Evolutionary conservation across 768 basidiomycete genomes (phyloP), one percentile per base, ranked within the genome.

Genomic region (Hypsizygus marmoreus): DNA sequence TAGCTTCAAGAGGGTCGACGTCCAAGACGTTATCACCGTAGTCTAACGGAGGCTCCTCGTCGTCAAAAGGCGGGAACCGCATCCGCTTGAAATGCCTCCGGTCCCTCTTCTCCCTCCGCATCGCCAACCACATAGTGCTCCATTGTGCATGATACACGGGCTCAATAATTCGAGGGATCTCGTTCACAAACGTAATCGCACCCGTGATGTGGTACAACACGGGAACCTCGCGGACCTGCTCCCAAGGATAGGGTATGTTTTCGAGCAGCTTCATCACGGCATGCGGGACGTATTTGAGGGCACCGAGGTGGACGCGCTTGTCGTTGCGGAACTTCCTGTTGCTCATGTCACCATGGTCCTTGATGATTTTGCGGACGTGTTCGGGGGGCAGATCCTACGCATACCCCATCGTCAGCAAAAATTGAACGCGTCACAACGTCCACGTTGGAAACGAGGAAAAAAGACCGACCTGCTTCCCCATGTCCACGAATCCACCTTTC

Each of bases 121-220:
- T 99, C 9, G 97, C 95, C 35, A 99, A 75, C 97, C 97, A 99
- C 97, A 99, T 99, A 4, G 91, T 90, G 63, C 92, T 95, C 97
- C 97, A 99, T 61, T 98, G 97, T 1, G 97, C 93, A 65, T 99
- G 97, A 68, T 97, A 98, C 8, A 99, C 82, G 5, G 97, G 97
- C 65, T 98, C 97, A 51, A 98, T 89, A 56, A 99, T 83, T 36
- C 92, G 87, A 32, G 97, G 97, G 29, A 97, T 88, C 67, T 98
- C 94, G 71, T 97, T 98, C 56, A 99, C 97, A 60, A 99, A 99
- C 2, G 97, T 98, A 69, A 99, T 99, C 30, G 97, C 97, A 53
- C 97, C 97, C 7, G 97, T 98, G 61, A 99, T 95, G 65, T 99
- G 97, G 68, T 99, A 99, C 46, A 99, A 76, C 13, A 98, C 95